Evolutionary conservation across 108 stramenopile species (phyloP).

Genomic region (Cylindrotheca fusiformis): DNA sequence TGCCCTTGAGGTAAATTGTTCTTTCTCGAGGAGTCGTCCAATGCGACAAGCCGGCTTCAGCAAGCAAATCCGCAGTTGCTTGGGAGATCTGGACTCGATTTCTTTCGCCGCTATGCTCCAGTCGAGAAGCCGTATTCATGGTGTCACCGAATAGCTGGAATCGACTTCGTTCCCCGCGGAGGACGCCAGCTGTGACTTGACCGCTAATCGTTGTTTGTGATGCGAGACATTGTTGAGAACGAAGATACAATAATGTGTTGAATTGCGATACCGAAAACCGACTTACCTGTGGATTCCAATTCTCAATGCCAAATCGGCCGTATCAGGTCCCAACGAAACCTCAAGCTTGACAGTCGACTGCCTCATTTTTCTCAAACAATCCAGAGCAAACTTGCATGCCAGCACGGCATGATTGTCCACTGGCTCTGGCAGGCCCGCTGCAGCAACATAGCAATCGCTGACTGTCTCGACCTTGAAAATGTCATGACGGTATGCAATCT

Average conservation of each 20-base stretch:
- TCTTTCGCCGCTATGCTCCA: conserved; percentile 1
- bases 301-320: conserved; percentile 8
- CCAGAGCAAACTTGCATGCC: neutral
- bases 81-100: conserved; percentile 8
- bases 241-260: neutral
- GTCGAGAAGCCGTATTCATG: conserved; percentile 1
- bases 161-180: conserved; percentile 25
- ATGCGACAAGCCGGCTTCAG: neutral
- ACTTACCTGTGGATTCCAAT: conserved; percentile 7
- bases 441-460: conserved; percentile 54
- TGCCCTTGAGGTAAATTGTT: neutral
- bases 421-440: conserved; percentile 9
- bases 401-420: conserved; percentile 1
- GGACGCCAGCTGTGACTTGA: conserved; percentile 37
- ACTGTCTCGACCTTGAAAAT: conserved; percentile 56
- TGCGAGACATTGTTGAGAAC: neutral
- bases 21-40: neutral
- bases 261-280: neutral
- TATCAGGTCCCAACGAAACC: conserved; percentile 8
- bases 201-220: conserved; percentile 31
- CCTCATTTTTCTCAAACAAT: conserved; percentile 4
- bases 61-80: conserved; percentile 17
- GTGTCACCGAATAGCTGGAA: conserved; percentile 56
- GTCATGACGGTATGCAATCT: conserved; percentile 34
- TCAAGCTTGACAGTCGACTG: neutral